Base-by-base conservation (phyloP, 176 grass and related monocot genomes). In the Juncus effusus region DNA sequence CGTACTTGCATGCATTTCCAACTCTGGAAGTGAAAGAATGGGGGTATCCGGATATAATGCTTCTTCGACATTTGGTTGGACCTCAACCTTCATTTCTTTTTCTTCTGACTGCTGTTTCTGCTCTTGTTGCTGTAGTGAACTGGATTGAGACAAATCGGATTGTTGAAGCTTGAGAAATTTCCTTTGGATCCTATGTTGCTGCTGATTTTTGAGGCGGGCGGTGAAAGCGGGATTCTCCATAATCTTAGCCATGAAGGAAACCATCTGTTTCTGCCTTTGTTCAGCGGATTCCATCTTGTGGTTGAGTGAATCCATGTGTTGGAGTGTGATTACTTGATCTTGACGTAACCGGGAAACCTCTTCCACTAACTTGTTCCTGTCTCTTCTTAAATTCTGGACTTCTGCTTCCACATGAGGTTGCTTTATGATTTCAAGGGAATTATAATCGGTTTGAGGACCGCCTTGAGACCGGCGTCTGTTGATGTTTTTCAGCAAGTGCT, bases 211-310 rank as follows among this genome's bases (percentile, higher is more conserved):
- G 35, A 93, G 77, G 9, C 73, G 78, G 11, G 68, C 76, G 71
- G 92, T 67, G 36, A 99, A 87, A 40, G 45, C 74, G 3, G 83
- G 89, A 67, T 93, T 84, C 53, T 61, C 75, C 54, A 90, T 59
- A 60, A 90, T 79, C 69, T 99, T 93, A 7, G 85, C 83, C 54
- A 94, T 69, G 85, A 99, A 93, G 14, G 89, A 93, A 11, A 99
- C 69, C 85, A 99, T 86, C 78, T 87, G 89, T 65, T 80, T 99
- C 81, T 99, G 85, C 54, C 78, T 74, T 67, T 82, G 75, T 64
- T 93, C 94, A 3, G 83, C 81, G 3, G 76, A 85, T 67, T 93
- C 75, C 41, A 99, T 59, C 76, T 67, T 80, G 64, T 84, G 65
- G 65, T 99, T 82, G 61, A 99, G 73, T 12, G 78, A 63, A 71